These are phyloP conservation scores for Tilletiaria anomala DNA, from an alignment of 1,284 basidiomycete genomes.

Conservation along the genomic window DNA sequence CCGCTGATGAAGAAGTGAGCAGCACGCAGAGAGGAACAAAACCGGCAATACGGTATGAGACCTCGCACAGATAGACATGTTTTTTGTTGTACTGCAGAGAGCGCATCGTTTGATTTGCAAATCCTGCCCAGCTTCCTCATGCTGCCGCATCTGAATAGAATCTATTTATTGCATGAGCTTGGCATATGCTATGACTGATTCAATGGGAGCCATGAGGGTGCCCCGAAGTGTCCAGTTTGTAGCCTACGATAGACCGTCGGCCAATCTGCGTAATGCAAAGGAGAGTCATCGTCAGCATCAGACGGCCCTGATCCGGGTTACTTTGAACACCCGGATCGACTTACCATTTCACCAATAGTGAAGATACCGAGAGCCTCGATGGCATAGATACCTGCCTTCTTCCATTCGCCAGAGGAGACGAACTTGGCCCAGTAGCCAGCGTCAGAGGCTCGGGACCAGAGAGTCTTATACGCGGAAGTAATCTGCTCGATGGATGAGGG, in stretches of 20 bases:
- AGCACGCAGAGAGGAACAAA: no score
- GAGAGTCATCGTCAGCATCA: background rate
- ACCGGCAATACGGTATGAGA: no score
- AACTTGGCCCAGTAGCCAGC: slow-evolving; percentile 57
- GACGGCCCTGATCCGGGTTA: background rate
- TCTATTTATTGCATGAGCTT: no score
- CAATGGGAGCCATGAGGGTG: slow-evolving; percentile 19
- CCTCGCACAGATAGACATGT: no score
- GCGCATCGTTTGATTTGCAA: no score
- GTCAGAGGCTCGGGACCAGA: slow-evolving; percentile 57
- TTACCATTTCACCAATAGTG: slow-evolving; percentile 42
- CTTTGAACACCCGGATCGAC: slow-evolving; percentile 1
- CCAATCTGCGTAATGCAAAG: slow-evolving; percentile 10
- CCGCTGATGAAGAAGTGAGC: no score
- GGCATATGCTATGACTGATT: no score
- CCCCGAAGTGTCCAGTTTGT: slow-evolving; percentile 23
- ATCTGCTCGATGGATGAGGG: slow-evolving; percentile 56
- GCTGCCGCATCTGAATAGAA: no score
- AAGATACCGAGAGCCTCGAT: slow-evolving; percentile 77
- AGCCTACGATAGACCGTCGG: slow-evolving; percentile 23
- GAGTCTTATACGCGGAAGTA: slow-evolving; percentile 55
- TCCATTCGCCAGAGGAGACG: slow-evolving; percentile 60
- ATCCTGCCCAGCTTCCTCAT: no score
- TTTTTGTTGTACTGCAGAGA: no score
- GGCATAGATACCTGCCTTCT: slow-evolving; percentile 60